Evolutionary conservation across 768 basidiomycete species (phyloP).

Genomic region (Pisolithus marmoratus): DNA sequence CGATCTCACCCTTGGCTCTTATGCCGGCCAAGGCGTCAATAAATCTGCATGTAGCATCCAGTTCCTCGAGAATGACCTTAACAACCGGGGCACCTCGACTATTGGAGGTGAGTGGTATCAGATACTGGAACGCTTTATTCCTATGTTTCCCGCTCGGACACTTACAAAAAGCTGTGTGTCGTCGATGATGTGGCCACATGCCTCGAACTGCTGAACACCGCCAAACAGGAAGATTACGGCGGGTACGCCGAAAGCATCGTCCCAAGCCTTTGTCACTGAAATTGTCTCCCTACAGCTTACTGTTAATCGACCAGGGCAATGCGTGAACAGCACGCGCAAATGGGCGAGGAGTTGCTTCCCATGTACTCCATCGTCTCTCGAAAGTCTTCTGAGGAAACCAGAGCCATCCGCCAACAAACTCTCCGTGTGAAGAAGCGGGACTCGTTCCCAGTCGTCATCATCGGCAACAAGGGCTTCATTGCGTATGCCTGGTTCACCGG

Average conservation of each 20-base stretch:
- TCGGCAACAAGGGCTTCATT: conserved; percentile 64
- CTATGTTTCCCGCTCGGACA: conserved; percentile 47
- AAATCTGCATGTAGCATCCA: conserved; percentile 96
- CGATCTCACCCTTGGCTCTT: background rate
- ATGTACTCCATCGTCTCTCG: conserved; percentile 97
- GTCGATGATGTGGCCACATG: conserved; percentile 98
- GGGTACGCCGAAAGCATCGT: no score
- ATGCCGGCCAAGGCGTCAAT: conserved; percentile 34
- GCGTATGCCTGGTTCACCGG: no score
- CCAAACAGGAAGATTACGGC: no score
- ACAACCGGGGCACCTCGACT: conserved; percentile 91
- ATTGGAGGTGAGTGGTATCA: conserved; percentile 66
- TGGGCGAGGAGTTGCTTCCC: conserved; percentile 94
- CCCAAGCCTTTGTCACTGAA: no score
- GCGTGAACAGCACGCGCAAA: conserved; percentile 62
- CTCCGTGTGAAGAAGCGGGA: conserved; percentile 96
- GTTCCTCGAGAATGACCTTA: conserved; percentile 94
- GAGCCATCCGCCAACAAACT: conserved; percentile 93
- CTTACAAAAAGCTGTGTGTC: conserved; percentile 94
- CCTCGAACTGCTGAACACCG: no score
- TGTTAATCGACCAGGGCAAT: no score
- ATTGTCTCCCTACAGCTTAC: no score
- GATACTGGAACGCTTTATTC: background rate
- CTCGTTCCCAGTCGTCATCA: conserved; percentile 89
- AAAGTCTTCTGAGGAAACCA: conserved; percentile 95